Evolutionary conservation across 441 rosid genomes (phyloP).

Genomic region (Pelargonium citronellum): DNA sequence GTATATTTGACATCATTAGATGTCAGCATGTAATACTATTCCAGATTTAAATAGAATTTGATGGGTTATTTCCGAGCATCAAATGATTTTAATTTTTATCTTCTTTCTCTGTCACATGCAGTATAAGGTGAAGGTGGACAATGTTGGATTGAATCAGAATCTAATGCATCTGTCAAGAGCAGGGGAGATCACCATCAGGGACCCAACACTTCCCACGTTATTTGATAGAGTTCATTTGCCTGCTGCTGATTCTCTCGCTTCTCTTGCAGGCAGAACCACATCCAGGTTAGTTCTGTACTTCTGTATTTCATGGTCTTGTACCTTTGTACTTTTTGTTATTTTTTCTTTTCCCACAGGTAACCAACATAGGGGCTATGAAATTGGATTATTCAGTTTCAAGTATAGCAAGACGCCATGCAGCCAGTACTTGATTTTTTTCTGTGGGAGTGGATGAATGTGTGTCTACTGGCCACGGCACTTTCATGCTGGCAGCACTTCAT

Average conservation of each 20-base stretch:
- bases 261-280: neutral
- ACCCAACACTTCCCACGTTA: neutral
- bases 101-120: neutral
- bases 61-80: neutral
- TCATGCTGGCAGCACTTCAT: neutral
- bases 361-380: neutral
- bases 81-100: neutral
- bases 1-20: neutral
- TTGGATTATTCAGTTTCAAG: neutral
- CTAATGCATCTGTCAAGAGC: constrained; percentile 7
- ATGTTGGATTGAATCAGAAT: neutral
- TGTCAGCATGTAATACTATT: neutral
- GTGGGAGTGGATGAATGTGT: too few relatives aligned
- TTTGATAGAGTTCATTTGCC: constrained; percentile 6
- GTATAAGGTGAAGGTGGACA: constrained; percentile 10
- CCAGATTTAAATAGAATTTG: neutral
- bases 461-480: neutral
- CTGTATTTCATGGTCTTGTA: neutral
- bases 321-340: neutral
- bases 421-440: neutral
- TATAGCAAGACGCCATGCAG: neutral
- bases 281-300: neutral
- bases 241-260: neutral
- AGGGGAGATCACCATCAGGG: constrained; percentile 5
- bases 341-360: neutral